Evolutionary conservation across 306 rosid species (phyloP), one percentile per base, ranked within the genome.

Genomic region (Hippophae rhamnoides): DNA sequence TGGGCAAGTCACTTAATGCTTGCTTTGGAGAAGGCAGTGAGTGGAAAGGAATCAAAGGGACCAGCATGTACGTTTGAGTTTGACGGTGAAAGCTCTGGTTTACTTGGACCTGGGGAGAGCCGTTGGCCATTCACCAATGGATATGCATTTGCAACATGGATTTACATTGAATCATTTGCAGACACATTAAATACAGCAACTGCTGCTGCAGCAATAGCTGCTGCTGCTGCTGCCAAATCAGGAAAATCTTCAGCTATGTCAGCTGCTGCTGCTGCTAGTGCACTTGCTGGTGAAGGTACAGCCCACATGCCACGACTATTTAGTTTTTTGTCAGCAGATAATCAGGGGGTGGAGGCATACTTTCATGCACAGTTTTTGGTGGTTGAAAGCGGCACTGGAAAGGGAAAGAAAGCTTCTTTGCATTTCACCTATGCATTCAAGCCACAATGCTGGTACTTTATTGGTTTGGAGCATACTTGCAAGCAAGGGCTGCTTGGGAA

Each of bases 191-290:
- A 86, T 70, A 79, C 96, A 59, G 99, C 99, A 56, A 92, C 99
- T 38, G 99, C 95, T 61, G 99, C 99, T 41, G 99, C 99, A 58
- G 99, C 99, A 52, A 92, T 92, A 73, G 99, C 99, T 54, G 96
- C 96, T 31, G 96, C 99, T 43, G 96, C 93, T 44, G 90, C 95
- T 1, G 99, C 95, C 12, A 92, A 73, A 70, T 88, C 99, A 3
- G 99, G 99, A 61, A 92, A 87, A 74, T 85, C 99, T 14, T 92
- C 99, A 49, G 99, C 96, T 57, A 82, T 92, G 95, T 88, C 99
- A 31, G 96, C 99, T 73, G 99, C 99, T 43, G 99, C 99, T 10
- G 99, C 99, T 53, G 99, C 99, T 64, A 88, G 99, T 75, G 99
- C 96, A 43, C 99, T 92, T 61, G 93, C 96, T 53, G 99, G 96